Percentiles rank a stretch among this genome's conserved stretches.
phyloP scores from a whole-genome alignment of 2,329 filamentous ascomycete species.

The Pseudogymnoascus sp. region DNA sequence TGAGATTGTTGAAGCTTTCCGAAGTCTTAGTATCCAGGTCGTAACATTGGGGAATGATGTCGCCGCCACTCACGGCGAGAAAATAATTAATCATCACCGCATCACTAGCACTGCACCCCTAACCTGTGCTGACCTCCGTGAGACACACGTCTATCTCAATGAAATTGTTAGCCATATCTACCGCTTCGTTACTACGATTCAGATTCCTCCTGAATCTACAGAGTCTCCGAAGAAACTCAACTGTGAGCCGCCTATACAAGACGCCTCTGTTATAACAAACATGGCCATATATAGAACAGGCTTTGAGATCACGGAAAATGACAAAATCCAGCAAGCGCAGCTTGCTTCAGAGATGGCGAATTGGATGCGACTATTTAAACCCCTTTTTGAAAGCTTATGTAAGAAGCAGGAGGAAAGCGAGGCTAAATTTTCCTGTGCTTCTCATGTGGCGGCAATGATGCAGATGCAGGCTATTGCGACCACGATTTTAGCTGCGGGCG shows the following conservation, averaged over 20 bases:
- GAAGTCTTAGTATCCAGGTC: conserved; percentile 19
- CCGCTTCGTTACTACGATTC: conserved; percentile 19
- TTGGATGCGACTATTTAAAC: conserved; percentile 20
- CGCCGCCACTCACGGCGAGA: conserved; percentile 13
- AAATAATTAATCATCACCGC: not conserved
- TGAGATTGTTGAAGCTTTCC: conserved; percentile 21
- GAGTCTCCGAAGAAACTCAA: not conserved
- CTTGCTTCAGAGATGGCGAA: conserved; percentile 17
- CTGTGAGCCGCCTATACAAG: not conserved
- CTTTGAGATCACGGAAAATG: conserved; percentile 12
- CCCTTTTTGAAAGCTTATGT: conserved; percentile 15
- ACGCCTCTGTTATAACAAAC: not conserved
- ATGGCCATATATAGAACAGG: not conserved
- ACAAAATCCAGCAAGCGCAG: conserved; percentile 18
- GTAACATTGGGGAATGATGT: conserved; percentile 6
- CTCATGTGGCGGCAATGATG: conserved; percentile 16
- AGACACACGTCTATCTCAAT: conserved; percentile 19
- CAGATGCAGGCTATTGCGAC: conserved; percentile 19
- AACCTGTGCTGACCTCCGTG: conserved; percentile 15
- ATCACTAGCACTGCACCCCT: conserved; percentile 15
- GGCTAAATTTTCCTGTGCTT: conserved; percentile 13
- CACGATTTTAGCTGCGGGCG: conserved; percentile 15
- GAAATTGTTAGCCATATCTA: conserved; percentile 19
- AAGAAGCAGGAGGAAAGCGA: not conserved
- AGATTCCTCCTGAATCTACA: conserved; percentile 6